Percentiles rank a stretch among this genome's conserved stretches.
Conservation (phyloP, 805 yeast species). For the Starmerella sp. region DNA sequence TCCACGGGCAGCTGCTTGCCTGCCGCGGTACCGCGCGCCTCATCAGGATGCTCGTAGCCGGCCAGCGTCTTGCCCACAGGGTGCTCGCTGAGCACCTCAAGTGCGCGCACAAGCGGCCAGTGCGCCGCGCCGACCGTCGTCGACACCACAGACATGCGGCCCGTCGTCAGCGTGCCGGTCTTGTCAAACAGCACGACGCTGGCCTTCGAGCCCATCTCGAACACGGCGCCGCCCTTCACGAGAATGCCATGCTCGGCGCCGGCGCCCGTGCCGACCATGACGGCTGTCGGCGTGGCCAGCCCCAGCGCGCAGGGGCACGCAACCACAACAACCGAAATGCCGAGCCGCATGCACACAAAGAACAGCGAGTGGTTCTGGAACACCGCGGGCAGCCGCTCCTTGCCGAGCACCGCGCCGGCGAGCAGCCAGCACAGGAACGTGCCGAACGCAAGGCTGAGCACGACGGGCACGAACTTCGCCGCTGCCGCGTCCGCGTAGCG, state of each 20-base stretch:
- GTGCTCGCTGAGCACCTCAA: constrained; percentile 71
- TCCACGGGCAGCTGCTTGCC: background rate
- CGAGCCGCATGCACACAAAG: constrained; percentile 60
- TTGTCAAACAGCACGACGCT: constrained; percentile 75
- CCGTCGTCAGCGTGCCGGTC: constrained; percentile 89
- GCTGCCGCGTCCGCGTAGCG: constrained; percentile 77
- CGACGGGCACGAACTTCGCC: constrained; percentile 70
- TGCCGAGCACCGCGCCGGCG: constrained; percentile 20
- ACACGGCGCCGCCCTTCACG: constrained; percentile 83
- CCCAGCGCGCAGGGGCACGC: constrained; percentile 99
- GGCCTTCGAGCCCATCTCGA: constrained; percentile 60
- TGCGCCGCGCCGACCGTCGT: constrained; percentile 25
- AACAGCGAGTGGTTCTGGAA: constrained; percentile 47
- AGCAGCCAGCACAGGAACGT: constrained; percentile 61
- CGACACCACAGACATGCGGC: constrained; percentile 48
- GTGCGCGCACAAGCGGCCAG: constrained; percentile 46
- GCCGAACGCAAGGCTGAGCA: constrained; percentile 46
- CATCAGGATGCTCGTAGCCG: constrained; percentile 10
- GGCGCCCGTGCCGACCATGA: constrained; percentile 97
- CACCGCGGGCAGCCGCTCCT: constrained; percentile 36
- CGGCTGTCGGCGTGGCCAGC: constrained; percentile 95
- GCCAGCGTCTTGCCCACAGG: constrained; percentile 71
- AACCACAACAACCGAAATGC: constrained; percentile 87
- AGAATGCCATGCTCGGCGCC: constrained; percentile 85
- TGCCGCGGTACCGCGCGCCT: background rate